phyloP scores from a whole-genome alignment of 176 grass and related monocot species.

The Alloteropsis semialata region DNA sequence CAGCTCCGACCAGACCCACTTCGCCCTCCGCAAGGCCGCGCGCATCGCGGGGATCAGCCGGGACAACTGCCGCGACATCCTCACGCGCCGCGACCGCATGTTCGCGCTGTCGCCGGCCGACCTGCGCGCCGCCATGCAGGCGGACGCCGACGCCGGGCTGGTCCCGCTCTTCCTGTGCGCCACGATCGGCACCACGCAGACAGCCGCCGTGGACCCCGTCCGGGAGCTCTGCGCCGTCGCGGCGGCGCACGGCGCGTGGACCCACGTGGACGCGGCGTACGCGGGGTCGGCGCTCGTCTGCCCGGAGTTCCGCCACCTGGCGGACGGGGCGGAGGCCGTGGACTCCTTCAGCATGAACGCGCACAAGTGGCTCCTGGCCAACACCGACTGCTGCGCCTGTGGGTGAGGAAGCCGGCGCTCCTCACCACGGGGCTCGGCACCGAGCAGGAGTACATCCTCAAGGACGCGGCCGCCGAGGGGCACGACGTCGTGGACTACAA shows the following conservation, averaged over 20 bases:
- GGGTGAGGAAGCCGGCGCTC: slow-evolving; percentile 7
- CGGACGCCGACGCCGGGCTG: neutral
- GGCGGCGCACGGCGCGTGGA: neutral
- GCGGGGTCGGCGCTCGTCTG: slow-evolving; percentile 5
- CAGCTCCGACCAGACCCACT: slow-evolving; percentile 40
- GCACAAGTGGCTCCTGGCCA: slow-evolving; percentile 45
- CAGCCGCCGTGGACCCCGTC: slow-evolving; percentile 20
- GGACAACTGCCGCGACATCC: slow-evolving; percentile 2
- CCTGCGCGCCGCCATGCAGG: neutral
- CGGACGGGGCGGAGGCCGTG: slow-evolving; percentile 15
- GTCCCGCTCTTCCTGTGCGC: slow-evolving; percentile 34
- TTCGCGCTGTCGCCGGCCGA: neutral
- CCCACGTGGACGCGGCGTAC: slow-evolving; percentile 35
- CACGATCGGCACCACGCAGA: slow-evolving; percentile 20
- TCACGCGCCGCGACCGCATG: neutral
- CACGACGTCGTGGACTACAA: no score
- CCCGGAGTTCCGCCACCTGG: slow-evolving; percentile 26
- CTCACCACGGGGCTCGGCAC: slow-evolving; percentile 31
- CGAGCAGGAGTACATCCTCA: slow-evolving; percentile 23
- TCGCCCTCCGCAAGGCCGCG: slow-evolving; percentile 17
- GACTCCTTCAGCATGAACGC: slow-evolving; percentile 40
- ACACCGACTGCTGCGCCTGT: slow-evolving; percentile 52
- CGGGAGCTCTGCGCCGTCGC: neutral
- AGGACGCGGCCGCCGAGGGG: slow-evolving; percentile 17
- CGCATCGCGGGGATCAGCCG: slow-evolving; percentile 17